phyloP scores from a whole-genome alignment of 148 eudicot genomes.

The Polygonum maritimum region DNA sequence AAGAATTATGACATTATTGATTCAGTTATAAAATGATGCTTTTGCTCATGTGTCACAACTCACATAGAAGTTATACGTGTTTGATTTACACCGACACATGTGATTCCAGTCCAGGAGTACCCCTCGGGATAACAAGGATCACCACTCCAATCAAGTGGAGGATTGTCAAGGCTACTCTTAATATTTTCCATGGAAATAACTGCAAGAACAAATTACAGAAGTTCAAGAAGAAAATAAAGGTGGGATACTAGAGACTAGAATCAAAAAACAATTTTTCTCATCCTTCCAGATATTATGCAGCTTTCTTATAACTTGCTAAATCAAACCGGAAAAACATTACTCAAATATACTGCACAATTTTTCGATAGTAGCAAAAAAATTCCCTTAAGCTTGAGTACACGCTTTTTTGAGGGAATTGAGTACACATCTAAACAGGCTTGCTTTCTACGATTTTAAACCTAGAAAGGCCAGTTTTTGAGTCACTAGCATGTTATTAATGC shows the following conservation, averaged over 20 bases:
- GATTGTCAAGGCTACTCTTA: constrained; percentile 40
- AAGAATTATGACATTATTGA: neutral
- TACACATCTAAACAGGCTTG: neutral
- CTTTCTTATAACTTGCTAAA: neutral
- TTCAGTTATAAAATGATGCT: neutral
- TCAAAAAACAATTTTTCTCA: neutral
- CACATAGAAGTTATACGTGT: constrained; percentile 68
- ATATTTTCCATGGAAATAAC: constrained; percentile 51
- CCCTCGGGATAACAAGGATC: constrained; percentile 88
- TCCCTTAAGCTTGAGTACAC: neutral
- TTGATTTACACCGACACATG: constrained; percentile 55
- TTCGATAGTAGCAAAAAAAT: neutral
- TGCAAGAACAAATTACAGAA: constrained; percentile 24
- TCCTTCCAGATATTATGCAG: neutral
- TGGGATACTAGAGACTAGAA: constrained; percentile 3
- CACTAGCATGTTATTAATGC: neutral
- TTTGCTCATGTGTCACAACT: constrained; percentile 23
- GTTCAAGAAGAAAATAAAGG: neutral
- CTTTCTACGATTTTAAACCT: neutral
- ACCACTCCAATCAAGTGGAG: constrained; percentile 89
- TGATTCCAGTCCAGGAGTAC: constrained; percentile 89
- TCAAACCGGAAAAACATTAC: neutral
- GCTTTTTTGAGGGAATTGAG: neutral
- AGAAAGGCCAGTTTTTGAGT: neutral
- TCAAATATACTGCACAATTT: neutral